Base-by-base conservation (phyloP, 2,329 filamentous ascomycete species). In the Hortaea werneckii region DNA sequence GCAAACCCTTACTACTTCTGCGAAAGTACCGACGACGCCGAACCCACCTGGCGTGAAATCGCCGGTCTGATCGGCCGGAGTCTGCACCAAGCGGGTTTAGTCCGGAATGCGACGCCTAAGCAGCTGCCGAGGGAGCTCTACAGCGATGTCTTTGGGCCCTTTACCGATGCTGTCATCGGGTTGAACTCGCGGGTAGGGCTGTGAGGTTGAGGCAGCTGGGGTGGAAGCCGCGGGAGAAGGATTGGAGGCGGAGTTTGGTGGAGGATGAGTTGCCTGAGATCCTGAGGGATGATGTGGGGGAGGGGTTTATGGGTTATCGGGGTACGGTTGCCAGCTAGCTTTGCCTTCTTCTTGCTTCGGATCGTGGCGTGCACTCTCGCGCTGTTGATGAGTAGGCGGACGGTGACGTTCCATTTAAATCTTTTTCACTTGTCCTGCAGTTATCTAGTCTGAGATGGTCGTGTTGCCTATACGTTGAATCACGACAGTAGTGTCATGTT, bases 1-100 rank as follows among this genome's bases (percentile, higher is more conserved):
- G 47, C 63, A 29, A 72, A 74, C 48, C 71, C 70, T 5, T 76
- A 75, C 54, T 75, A 68, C 55, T 75, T 75, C 59, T 68, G 64
- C 57, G 72, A 75, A 54, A 61, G 66, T 20, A 55, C 56, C 1
- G 53, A 51, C 8, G 68, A 67, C 20, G 41, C 62, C 6, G 71
- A 74, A 51, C 61, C 65, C 9, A 67, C 66, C 20, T 74, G 70
- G 71, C 54, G 55, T 12, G 66, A 68, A 5, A 57, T 65, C 9
- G 67, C 69, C 0, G 53, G 48, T 5, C 52, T 59, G 2, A 67
- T 73, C 47, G 70, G 67, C 1, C 48, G 59, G 34, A 57, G 54
- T 5, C 57, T 74, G 27, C 54, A 67, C 40, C 47, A 57, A 42
- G 61, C 59, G 5, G 70, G 69, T 1, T 62, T 62, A 47, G 61